These are phyloP conservation scores for Aphanomyces cochlioides DNA, from an alignment of 352 stramenopile species.

Conservation along the genomic window DNA sequence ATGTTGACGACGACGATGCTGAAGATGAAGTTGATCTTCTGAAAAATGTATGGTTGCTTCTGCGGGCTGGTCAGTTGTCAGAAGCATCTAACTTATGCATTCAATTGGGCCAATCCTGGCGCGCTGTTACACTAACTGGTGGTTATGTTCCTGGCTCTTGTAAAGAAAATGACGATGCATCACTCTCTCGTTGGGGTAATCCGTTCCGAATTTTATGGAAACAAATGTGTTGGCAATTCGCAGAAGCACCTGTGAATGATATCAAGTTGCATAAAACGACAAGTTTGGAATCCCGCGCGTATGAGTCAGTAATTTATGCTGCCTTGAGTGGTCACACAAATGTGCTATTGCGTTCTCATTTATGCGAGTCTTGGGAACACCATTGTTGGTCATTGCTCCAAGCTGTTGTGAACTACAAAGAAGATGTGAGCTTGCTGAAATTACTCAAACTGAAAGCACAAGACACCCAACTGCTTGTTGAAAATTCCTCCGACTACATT, in stretches of 20 bases:
- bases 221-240: constrained; percentile 79
- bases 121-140: constrained; percentile 69
- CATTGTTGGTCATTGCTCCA: constrained; percentile 80
- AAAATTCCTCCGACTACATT: constrained; percentile 60
- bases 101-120: constrained; percentile 67
- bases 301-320: constrained; percentile 77
- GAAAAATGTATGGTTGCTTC: constrained; percentile 65
- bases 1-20: constrained; percentile 65
- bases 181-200: constrained; percentile 74
- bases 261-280: constrained; percentile 58
- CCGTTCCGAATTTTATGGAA: constrained; percentile 81
- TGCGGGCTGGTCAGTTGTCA: constrained; percentile 58
- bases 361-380: constrained; percentile 82
- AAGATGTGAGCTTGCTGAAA: constrained; percentile 67
- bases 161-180: constrained; percentile 46
- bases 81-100: constrained; percentile 75
- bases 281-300: constrained; percentile 59
- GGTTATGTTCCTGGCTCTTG: constrained; percentile 54
- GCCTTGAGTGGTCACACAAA: constrained; percentile 69
- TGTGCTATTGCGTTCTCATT: constrained; percentile 53
- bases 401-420: constrained; percentile 59
- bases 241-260: constrained; percentile 38
- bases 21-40: constrained; percentile 79
- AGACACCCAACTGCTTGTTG: constrained; percentile 66
- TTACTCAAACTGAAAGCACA: constrained; percentile 71